A percentile compares a stretch with the other conserved stretches of the same genome.
These are phyloP conservation scores for Paxillus rubicundulus DNA, from an alignment of 768 basidiomycete genomes.

Conservation along the genomic window DNA sequence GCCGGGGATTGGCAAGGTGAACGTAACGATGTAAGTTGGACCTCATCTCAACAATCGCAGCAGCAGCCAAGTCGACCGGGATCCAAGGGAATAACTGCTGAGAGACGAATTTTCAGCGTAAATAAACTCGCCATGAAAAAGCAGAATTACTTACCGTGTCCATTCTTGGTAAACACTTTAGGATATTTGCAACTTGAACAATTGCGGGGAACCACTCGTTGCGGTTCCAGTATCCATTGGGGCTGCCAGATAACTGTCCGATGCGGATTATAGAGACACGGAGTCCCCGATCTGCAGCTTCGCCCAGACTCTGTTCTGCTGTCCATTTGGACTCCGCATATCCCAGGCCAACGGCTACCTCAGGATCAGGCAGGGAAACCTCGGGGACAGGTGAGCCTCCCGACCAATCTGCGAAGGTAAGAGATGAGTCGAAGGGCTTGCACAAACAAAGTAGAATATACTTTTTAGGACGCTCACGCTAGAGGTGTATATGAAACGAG, in stretches of 20 bases:
- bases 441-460: neutral
- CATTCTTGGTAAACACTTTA: slow-evolving; percentile 34
- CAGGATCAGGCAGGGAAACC: slow-evolving; percentile 18
- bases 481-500: too few species aligned
- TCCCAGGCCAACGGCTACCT: slow-evolving; percentile 31
- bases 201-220: slow-evolving; percentile 45
- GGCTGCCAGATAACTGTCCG: slow-evolving; percentile 42
- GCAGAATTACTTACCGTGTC: slow-evolving; percentile 31
- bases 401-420: neutral
- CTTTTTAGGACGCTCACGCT: slow-evolving; percentile 30
- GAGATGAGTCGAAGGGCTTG: too few species aligned
- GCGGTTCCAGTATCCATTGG: slow-evolving; percentile 42
- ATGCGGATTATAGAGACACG: slow-evolving; percentile 37
- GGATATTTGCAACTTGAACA: slow-evolving; percentile 27
- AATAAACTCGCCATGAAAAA: neutral
- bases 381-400: slow-evolving; percentile 8
- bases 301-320: slow-evolving; percentile 36
- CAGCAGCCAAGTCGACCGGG: slow-evolving; percentile 14
- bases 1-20: slow-evolving; percentile 13
- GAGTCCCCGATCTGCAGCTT: slow-evolving; percentile 26
- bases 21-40: neutral
- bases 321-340: slow-evolving; percentile 45
- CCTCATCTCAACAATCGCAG: neutral
- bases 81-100: slow-evolving; percentile 26
- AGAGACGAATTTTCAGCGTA: neutral